Conservation (phyloP, 2,329 filamentous ascomycete genomes). For the Stenocarpella maydis region DNA sequence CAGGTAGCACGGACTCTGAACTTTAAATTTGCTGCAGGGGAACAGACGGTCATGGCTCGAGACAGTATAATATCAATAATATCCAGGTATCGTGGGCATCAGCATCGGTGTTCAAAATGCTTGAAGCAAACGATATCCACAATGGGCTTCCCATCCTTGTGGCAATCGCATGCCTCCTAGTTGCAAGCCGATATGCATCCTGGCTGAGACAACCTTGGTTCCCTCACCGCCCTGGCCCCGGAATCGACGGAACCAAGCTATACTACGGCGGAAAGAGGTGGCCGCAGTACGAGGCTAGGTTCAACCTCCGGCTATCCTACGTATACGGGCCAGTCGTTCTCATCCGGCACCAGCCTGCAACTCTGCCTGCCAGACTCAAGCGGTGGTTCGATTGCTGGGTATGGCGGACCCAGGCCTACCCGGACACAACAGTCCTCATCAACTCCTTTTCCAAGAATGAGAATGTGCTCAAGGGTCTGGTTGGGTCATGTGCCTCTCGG, state of each 20-base stretch:
- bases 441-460: constrained; percentile 30
- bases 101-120: not conserved
- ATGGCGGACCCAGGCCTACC: not conserved
- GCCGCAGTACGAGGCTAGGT: constrained; percentile 31
- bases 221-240: not conserved
- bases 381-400: constrained; percentile 6
- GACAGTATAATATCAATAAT: not conserved
- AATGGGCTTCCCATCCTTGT: constrained; percentile 7
- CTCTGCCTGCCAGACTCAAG: not conserved
- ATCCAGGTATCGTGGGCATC: not conserved
- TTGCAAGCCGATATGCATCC: constrained; percentile 3
- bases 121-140: not conserved
- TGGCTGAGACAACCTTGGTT: not conserved
- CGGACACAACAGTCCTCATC: constrained; percentile 29
- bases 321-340: constrained; percentile 25
- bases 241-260: constrained; percentile 16
- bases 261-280: constrained; percentile 27
- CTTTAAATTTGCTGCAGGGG: not conserved
- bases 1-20: not conserved
- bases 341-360: constrained; percentile 5
- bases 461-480: constrained; percentile 2
- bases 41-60: not conserved
- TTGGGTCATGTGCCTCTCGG: constrained; percentile 28
- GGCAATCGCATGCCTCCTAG: not conserved
- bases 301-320: constrained; percentile 32